Evolutionary conservation across 2,329 filamentous ascomycete species (phyloP).

Genomic region (Erysiphe pulchra): DNA sequence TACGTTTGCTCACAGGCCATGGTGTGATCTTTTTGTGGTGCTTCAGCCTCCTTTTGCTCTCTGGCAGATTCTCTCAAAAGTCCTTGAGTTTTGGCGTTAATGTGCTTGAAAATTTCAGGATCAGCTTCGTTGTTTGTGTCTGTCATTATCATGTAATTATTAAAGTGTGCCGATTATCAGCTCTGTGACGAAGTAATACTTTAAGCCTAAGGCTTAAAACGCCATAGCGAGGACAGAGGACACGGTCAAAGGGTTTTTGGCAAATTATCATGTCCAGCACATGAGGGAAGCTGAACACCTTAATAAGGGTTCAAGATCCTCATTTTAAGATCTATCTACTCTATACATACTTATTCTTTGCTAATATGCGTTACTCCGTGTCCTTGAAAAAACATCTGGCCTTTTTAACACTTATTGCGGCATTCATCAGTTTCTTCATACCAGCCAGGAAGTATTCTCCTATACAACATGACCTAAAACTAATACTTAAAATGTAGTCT

Average conservation of each 20-base stretch:
- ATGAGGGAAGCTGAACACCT: too few relatives aligned
- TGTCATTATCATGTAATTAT: background rate
- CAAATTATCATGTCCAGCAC: too few relatives aligned
- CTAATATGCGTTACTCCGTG: too few relatives aligned
- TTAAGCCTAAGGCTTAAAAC: too few relatives aligned
- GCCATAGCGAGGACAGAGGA: too few relatives aligned
- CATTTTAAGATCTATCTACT: too few relatives aligned
- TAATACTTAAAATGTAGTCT: constrained; percentile 21
- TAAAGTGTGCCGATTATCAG: background rate
- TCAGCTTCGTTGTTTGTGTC: constrained; percentile 7
- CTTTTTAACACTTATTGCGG: background rate
- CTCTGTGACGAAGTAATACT: too few relatives aligned
- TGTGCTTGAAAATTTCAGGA: constrained; percentile 20
- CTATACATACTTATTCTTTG: too few relatives aligned
- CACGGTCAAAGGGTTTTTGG: too few relatives aligned
- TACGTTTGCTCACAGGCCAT: constrained; percentile 63
- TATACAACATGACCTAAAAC: background rate
- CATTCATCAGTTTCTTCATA: background rate
- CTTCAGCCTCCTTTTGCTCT: constrained; percentile 11
- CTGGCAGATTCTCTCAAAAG: constrained; percentile 15
- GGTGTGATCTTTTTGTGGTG: constrained; percentile 26
- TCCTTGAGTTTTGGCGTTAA: constrained; percentile 21
- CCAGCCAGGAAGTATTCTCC: background rate
- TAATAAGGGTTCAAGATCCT: too few relatives aligned
- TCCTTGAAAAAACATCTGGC: too few relatives aligned